Conservation (phyloP, 148 eudicot genomes). For the Persicaria tinctoria region DNA sequence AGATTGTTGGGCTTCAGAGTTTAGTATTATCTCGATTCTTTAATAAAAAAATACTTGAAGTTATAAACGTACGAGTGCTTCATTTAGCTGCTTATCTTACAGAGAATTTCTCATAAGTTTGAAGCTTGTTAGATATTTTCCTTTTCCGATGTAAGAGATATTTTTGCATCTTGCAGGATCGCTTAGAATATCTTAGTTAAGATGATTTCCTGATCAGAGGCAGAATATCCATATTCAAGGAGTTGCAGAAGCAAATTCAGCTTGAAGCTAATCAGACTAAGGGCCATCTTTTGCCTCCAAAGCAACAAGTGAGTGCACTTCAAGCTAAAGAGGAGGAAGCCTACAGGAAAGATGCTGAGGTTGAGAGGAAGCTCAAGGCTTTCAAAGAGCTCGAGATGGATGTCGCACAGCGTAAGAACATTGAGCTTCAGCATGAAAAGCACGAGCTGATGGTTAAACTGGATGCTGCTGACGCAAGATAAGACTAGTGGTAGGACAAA, state of each 20-base stretch:
- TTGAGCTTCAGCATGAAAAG: slow-evolving; percentile 93
- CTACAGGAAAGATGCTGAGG: slow-evolving; percentile 50
- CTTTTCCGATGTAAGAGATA: too few species aligned
- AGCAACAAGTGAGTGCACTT: slow-evolving; percentile 82
- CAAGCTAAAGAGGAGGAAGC: slow-evolving; percentile 82
- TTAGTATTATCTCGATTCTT: too few species aligned
- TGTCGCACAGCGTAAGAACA: slow-evolving; percentile 72
- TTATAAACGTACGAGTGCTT: too few species aligned
- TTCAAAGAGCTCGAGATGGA: slow-evolving; percentile 64
- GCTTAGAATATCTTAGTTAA: too few species aligned
- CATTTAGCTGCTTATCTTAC: too few species aligned
- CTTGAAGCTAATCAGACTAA: slow-evolving; percentile 89
- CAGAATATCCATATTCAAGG: slow-evolving; percentile 22
- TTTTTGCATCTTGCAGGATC: too few species aligned
- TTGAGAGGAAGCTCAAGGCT: slow-evolving; percentile 77
- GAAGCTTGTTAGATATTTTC: too few species aligned
- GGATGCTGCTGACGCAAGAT: slow-evolving; percentile 64
- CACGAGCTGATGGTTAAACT: slow-evolving; percentile 66
- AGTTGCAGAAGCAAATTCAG: slow-evolving; percentile 88
- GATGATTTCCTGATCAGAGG: too few species aligned
- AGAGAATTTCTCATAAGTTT: too few species aligned
- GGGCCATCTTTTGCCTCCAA: slow-evolving; percentile 79
- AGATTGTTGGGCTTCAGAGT: too few species aligned
- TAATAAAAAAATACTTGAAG: too few species aligned
- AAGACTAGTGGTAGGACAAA: too few species aligned